Conservation (phyloP, 2,329 filamentous ascomycete species). For the Blastomyces gilchristii region DNA sequence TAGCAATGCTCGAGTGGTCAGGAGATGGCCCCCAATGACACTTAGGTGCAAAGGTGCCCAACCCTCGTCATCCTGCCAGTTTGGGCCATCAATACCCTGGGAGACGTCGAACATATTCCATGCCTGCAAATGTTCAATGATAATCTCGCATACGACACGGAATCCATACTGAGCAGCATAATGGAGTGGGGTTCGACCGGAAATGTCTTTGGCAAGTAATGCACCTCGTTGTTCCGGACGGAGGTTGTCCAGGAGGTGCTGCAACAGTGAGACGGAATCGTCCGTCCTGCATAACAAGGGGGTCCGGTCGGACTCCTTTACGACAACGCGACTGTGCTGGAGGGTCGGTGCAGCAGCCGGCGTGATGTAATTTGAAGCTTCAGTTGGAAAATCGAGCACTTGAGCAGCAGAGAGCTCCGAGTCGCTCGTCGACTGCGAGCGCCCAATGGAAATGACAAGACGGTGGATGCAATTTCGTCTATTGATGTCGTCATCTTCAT, state of each 20-base stretch:
- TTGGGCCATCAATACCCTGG: slow-evolving; percentile 72
- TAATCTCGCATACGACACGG: slow-evolving; percentile 74
- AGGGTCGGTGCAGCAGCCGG: slow-evolving; percentile 61
- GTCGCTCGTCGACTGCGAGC: slow-evolving; percentile 51
- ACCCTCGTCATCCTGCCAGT: slow-evolving; percentile 90
- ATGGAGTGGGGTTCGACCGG: slow-evolving; percentile 17
- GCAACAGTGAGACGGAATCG: slow-evolving; percentile 59
- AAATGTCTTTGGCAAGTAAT: slow-evolving; percentile 36
- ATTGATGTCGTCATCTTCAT: slow-evolving; percentile 88
- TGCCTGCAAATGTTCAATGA: slow-evolving; percentile 78
- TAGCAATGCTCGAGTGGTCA: slow-evolving; percentile 73
- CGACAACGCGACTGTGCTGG: slow-evolving; percentile 51
- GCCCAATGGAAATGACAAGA: slow-evolving; percentile 81
- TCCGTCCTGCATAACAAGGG: slow-evolving; percentile 59
- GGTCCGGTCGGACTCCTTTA: slow-evolving; percentile 53
- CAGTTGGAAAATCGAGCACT: slow-evolving; percentile 39
- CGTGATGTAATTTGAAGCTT: slow-evolving; percentile 64
- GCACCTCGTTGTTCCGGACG: slow-evolving; percentile 56
- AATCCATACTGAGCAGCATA: slow-evolving; percentile 78
- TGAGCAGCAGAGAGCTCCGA: slow-evolving; percentile 45
- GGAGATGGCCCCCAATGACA: slow-evolving; percentile 79
- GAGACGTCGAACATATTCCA: slow-evolving; percentile 81
- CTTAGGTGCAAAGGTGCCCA: slow-evolving; percentile 84
- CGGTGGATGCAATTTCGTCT: slow-evolving; percentile 88
- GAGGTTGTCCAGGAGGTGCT: slow-evolving; percentile 57